A percentile compares a stretch with the other conserved stretches of the same genome.
phyloP scores from a whole-genome alignment of 2,329 filamentous ascomycete species.

The Fonsecaea pedrosoi region DNA sequence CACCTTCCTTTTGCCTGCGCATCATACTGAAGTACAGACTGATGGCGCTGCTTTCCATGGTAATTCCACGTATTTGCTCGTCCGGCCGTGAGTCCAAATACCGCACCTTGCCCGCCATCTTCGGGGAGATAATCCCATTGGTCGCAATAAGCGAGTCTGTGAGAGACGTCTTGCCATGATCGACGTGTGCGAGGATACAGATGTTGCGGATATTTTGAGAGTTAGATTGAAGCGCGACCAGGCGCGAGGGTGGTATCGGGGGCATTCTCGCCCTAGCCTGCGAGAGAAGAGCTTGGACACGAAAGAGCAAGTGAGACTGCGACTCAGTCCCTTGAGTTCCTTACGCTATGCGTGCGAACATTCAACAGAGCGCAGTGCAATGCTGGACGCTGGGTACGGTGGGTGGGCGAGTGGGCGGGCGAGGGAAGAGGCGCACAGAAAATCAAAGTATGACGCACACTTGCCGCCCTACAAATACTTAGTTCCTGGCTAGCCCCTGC shows the following conservation, averaged over 20 bases:
- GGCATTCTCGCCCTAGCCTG: conserved; percentile 67
- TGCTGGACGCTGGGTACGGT: neutral
- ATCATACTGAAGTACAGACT: conserved; percentile 95
- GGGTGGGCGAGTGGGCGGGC: too few relatives aligned
- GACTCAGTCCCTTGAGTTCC: neutral
- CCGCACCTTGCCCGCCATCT: conserved; percentile 95
- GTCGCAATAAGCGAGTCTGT: conserved; percentile 96
- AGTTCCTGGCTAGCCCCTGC: neutral
- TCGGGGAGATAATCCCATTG: conserved; percentile 98
- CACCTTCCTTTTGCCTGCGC: conserved; percentile 68
- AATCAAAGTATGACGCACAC: conserved; percentile 1
- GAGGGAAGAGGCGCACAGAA: neutral
- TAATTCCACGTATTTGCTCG: conserved; percentile 94
- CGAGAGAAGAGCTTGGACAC: neutral
- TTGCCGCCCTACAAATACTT: neutral
- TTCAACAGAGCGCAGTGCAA: neutral
- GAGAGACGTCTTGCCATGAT: conserved; percentile 97
- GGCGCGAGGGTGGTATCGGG: conserved; percentile 86
- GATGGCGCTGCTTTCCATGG: conserved; percentile 99
- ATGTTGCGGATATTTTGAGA: conserved; percentile 94
- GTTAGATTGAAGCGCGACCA: conserved; percentile 86
- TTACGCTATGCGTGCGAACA: neutral
- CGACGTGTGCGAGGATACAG: conserved; percentile 94
- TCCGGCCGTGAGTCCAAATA: conserved; percentile 96
- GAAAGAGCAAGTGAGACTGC: neutral